Evolutionary conservation across 305 asterid species (phyloP).

Genomic region (Rubia peregrina): DNA sequence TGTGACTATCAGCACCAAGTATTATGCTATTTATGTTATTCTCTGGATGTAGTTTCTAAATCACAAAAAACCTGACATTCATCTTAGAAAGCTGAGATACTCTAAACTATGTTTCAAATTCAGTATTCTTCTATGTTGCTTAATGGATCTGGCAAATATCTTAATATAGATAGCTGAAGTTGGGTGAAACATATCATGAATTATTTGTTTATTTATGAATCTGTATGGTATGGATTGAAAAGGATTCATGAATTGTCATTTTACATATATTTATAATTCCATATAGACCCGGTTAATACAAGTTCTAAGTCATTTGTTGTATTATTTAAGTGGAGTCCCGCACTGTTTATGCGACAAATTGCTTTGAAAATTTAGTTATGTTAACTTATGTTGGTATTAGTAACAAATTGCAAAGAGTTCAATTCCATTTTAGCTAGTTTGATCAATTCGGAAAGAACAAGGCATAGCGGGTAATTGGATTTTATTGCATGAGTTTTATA

Average conservation of each 20-base stretch:
- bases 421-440: not conserved
- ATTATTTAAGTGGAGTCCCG: not conserved
- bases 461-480: not conserved
- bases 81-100: too few species aligned
- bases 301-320: not conserved
- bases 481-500: not conserved
- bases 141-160: not conserved
- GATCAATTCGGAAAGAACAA: not conserved
- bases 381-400: too few species aligned
- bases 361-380: not conserved
- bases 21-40: slow-evolving; percentile 72
- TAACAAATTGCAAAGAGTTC: not conserved
- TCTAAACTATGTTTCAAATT: too few species aligned
- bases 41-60: slow-evolving; percentile 35
- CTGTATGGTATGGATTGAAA: not conserved
- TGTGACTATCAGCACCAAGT: slow-evolving; percentile 92
- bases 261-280: not conserved
- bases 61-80: too few species aligned
- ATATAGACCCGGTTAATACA: not conserved
- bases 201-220: not conserved
- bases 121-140: not conserved
- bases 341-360: not conserved
- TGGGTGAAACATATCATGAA: not conserved
- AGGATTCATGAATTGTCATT: not conserved
- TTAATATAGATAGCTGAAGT: not conserved